phyloP scores from a whole-genome alignment of 2,329 filamentous ascomycete genomes.

The Phyllosticta citrichinensis region DNA sequence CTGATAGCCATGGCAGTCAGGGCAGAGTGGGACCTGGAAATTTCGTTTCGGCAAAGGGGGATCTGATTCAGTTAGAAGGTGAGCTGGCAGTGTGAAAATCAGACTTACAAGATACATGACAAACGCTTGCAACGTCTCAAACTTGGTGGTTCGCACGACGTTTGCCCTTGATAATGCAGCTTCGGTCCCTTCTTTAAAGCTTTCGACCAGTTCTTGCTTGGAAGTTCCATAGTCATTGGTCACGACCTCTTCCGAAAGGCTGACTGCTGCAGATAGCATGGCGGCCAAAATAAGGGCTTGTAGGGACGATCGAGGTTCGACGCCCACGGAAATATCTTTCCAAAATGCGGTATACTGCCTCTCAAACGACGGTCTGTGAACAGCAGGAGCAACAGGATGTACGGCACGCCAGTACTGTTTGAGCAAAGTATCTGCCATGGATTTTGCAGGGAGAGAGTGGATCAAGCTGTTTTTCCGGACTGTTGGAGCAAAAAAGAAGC shows the following conservation, averaged over 20 bases:
- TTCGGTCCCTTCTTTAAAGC: slow-evolving; percentile 57
- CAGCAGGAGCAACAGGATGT: slow-evolving; percentile 56
- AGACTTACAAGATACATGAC: slow-evolving; percentile 60
- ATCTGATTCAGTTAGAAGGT: slow-evolving; percentile 36
- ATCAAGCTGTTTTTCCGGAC: slow-evolving; percentile 37
- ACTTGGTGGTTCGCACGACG: slow-evolving; percentile 58
- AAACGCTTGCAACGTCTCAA: slow-evolving; percentile 68
- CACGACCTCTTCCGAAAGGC: slow-evolving; percentile 48
- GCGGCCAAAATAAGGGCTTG: slow-evolving; percentile 61
- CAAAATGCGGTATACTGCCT: slow-evolving; percentile 56
- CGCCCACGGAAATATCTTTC: slow-evolving; percentile 47
- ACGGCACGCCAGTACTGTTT: slow-evolving; percentile 59
- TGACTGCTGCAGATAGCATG: slow-evolving; percentile 59
- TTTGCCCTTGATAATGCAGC: slow-evolving; percentile 57
- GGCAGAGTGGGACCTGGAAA: slow-evolving; percentile 64
- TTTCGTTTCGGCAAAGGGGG: slow-evolving; percentile 59
- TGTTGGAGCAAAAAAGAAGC: slow-evolving; percentile 52
- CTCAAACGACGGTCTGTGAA: slow-evolving; percentile 60
- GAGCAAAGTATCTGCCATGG: slow-evolving; percentile 51
- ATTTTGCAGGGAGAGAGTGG: slow-evolving; percentile 50
- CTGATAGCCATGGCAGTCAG: slow-evolving; percentile 62
- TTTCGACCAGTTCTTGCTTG: slow-evolving; percentile 49
- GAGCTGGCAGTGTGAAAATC: background rate
- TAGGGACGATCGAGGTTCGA: slow-evolving; percentile 53
- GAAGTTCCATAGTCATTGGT: slow-evolving; percentile 45